Conservation (phyloP, 371 early-diverging fungal species). For the Nosema granulosis region DNA sequence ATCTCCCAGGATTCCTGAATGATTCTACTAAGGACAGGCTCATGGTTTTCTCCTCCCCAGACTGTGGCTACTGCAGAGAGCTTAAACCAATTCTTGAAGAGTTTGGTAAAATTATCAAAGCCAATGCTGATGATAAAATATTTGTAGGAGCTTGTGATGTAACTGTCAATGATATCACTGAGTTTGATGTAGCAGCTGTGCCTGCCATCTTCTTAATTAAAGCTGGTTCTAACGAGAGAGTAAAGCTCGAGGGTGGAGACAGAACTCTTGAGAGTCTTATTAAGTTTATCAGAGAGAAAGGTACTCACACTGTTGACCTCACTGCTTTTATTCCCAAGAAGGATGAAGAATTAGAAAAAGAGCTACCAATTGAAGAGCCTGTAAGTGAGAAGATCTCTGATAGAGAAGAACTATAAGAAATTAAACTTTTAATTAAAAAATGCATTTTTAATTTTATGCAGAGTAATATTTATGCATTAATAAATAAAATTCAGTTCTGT, state of each 20-base stretch:
- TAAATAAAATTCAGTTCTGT: too few relatives aligned
- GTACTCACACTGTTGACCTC: constrained; percentile 17
- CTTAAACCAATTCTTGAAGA: constrained; percentile 51
- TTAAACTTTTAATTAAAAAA: too few relatives aligned
- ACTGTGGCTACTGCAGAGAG: constrained; percentile 45
- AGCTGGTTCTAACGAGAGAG: constrained; percentile 29
- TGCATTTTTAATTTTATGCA: too few relatives aligned
- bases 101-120: constrained; percentile 29
- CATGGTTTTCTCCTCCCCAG: constrained; percentile 48
- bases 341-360: not conserved
- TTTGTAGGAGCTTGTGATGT: constrained; percentile 45
- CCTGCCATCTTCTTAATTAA: constrained; percentile 51
- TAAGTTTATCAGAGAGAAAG: constrained; percentile 24
- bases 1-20: not conserved
- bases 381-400: not conserved
- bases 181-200: constrained; percentile 41
- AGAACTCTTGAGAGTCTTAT: constrained; percentile 3
- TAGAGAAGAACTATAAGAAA: too few relatives aligned
- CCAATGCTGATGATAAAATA: constrained; percentile 28
- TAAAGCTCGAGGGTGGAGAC: constrained; percentile 9
- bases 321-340: not conserved
- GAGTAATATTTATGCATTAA: too few relatives aligned
- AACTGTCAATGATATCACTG: constrained; percentile 47
- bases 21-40: constrained; percentile 44
- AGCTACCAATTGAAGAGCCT: not conserved